Evolutionary conservation across 1,284 basidiomycete species (phyloP).

Genomic region (Apiotrichum sp.): DNA sequence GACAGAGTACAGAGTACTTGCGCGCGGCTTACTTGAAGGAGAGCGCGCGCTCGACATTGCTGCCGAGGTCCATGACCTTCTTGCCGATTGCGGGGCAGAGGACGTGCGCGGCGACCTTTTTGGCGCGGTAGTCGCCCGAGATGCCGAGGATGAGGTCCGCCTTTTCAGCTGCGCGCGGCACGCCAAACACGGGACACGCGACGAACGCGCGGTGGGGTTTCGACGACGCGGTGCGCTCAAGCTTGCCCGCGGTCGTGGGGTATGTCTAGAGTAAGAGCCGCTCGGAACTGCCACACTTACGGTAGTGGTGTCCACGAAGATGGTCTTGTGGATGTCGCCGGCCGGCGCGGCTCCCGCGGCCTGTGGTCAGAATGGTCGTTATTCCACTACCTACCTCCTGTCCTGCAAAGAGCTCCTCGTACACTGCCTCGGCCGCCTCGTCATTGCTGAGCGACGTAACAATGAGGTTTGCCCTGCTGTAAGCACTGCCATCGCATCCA

Average conservation of each 20-base stretch:
- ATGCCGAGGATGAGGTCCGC: slow-evolving; percentile 69
- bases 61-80: slow-evolving; percentile 56
- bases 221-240: slow-evolving; percentile 63
- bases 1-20: not conserved
- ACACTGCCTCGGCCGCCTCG: slow-evolving; percentile 62
- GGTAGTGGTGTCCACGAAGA: slow-evolving; percentile 76
- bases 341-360: not conserved
- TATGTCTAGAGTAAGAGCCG: slow-evolving; percentile 52
- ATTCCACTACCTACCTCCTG: slow-evolving; percentile 48
- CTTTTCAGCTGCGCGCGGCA: slow-evolving; percentile 58
- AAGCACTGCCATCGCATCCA: too few relatives aligned
- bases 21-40: slow-evolving; percentile 66
- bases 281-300: slow-evolving; percentile 46
- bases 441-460: slow-evolving; percentile 72
- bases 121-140: slow-evolving; percentile 75
- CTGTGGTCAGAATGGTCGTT: too few relatives aligned
- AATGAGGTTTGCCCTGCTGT: slow-evolving; percentile 64
- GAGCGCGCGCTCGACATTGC: slow-evolving; percentile 54
- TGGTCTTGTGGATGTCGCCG: slow-evolving; percentile 47
- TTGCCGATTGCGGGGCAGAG: slow-evolving; percentile 66
- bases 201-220: slow-evolving; percentile 63
- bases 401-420: slow-evolving; percentile 57
- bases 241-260: slow-evolving; percentile 65
- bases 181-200: slow-evolving; percentile 73
- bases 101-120: slow-evolving; percentile 70